Evolutionary conservation across 2,329 filamentous ascomycete genomes (phyloP), one percentile per base, ranked within the genome.

Genomic region (Monosporascus cannonballus): DNA sequence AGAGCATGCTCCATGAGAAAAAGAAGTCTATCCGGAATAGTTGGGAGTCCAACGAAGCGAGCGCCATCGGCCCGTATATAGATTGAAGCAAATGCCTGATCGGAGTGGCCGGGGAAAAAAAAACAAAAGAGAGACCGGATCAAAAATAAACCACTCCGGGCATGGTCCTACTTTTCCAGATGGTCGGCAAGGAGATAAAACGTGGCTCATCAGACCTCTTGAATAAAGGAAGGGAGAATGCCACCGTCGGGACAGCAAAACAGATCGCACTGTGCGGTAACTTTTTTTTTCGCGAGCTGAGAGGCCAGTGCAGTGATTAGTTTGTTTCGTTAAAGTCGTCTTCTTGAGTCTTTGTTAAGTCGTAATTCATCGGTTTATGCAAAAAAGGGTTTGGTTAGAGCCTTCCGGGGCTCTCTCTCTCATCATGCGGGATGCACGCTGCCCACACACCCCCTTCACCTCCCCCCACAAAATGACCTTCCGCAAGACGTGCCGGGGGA

Each of bases 401-500:
- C 9, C 30, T 34, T 34, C 30, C 30, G 3, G 11, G 9, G 30
- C 30, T 34, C 30, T 34, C 30, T 34, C 30, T 34, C 30, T 5
- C 30, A 34, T 34, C 30, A 34, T 34, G 30, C 9, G 30, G 30
- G 30, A 34, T 34, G 30, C 30, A 34, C 30, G 11, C 30, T 14
- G 30, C 30, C 4, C 30, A 9, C 30, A 8, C 30, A 34, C 30
- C 30, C 11, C 30, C 30, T 34, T 34, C 30, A 14, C 30, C 30
- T 14, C 9, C 11, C 11, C 30, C 30, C 30, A 34, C 17, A 41
- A 39, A 37, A 49, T 34, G 45, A 25, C 63, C 63, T 64, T 65
- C 62, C 54, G 61, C 60, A 61, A 61, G 61, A 64, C 63, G 63
- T 65, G 60, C 62, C 63, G 52, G 54, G 49, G 54, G 53, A 56